Conservation (phyloP, 139 green algal genomes). For the Spirogloea muscicola region DNA sequence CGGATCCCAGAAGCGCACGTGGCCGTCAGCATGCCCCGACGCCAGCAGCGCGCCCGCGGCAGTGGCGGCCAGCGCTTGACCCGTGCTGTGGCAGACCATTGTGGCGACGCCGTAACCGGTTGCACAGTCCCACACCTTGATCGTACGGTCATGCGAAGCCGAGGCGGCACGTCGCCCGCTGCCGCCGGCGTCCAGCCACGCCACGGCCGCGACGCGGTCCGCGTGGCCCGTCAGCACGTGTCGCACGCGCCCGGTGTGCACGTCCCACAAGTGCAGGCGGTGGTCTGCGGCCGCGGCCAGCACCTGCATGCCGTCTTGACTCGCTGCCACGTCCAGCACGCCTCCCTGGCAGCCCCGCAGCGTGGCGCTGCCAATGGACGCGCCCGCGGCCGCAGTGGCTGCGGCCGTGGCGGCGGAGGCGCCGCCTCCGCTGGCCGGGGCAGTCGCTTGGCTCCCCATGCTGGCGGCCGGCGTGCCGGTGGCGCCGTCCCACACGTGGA, state of each 20-base stretch:
- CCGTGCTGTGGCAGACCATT: conserved; percentile 49
- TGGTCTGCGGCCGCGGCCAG: conserved; percentile 37
- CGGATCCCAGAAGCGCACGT: conserved; percentile 49
- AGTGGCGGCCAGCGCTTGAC: conserved; percentile 40
- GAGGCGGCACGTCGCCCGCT: conserved; percentile 27
- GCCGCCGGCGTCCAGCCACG: conserved; percentile 1
- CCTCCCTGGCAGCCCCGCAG: conserved; percentile 32
- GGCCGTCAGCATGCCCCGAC: conserved; percentile 45
- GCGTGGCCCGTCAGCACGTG: conserved; percentile 46
- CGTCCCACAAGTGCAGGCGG: conserved; percentile 46
- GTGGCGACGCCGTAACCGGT: conserved; percentile 43
- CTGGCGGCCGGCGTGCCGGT: neutral
- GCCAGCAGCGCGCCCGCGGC: conserved; percentile 31
- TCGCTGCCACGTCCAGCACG: conserved; percentile 24
- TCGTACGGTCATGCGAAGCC: conserved; percentile 43
- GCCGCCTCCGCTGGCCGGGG: too few relatives aligned
- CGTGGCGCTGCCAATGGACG: too few relatives aligned
- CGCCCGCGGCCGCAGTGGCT: too few relatives aligned
- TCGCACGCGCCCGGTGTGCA: conserved; percentile 12
- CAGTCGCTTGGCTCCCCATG: too few relatives aligned
- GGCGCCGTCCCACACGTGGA: conserved; percentile 42
- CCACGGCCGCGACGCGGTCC: conserved; percentile 35
- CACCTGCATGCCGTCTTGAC: neutral
- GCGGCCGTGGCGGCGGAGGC: too few relatives aligned
- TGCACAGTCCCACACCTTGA: conserved; percentile 50